Conservation (phyloP, 768 basidiomycete species). For the Boletus insuetus region DNA sequence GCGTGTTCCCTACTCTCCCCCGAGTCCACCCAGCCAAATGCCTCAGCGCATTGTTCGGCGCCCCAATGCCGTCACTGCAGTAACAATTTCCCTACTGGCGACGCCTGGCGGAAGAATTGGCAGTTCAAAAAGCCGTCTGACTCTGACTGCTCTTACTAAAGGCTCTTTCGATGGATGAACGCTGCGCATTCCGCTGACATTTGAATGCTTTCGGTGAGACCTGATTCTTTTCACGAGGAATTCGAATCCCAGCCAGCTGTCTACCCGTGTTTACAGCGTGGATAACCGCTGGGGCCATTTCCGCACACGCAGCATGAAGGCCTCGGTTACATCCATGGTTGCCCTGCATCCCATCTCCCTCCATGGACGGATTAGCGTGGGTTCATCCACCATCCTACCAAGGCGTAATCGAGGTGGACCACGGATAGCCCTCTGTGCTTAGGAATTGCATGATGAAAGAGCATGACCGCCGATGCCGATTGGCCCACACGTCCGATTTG, state of each 20-base stretch:
- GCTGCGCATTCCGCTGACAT: too few relatives aligned
- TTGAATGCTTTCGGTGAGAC: not conserved
- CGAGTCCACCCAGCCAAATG: too few relatives aligned
- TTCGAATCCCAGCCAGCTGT: not conserved
- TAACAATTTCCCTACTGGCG: not conserved
- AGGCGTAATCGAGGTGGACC: not conserved
- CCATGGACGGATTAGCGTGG: not conserved
- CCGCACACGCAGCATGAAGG: not conserved
- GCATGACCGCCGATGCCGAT: conserved; percentile 23
- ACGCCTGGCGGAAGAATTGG: not conserved
- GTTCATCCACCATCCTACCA: not conserved
- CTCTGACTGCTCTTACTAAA: too few relatives aligned
- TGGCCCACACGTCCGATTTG: conserved; percentile 11
- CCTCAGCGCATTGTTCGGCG: not conserved
- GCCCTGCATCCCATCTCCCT: not conserved
- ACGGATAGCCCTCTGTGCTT: not conserved
- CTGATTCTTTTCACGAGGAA: not conserved
- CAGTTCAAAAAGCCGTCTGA: too few relatives aligned
- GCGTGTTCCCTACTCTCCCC: too few relatives aligned
- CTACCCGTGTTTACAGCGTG: conserved; percentile 13
- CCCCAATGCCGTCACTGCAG: conserved; percentile 10
- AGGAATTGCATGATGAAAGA: too few relatives aligned
- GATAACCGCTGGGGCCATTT: not conserved
- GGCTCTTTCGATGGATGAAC: not conserved
- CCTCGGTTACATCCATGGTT: not conserved